Evolutionary conservation across 768 basidiomycete genomes (phyloP).

Genomic region (Cystobasidium onofrii): DNA sequence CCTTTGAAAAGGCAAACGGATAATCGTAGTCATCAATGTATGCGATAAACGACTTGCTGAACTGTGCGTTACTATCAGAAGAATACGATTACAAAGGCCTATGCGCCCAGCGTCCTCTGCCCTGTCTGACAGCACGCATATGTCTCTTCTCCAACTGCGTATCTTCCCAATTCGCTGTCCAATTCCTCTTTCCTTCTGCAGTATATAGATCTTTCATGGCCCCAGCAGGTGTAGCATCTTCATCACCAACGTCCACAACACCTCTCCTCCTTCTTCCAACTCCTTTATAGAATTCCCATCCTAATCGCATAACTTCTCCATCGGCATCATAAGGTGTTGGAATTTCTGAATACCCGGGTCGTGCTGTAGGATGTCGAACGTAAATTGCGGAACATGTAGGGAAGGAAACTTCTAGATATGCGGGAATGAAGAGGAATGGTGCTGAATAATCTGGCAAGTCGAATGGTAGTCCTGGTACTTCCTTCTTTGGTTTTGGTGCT

Average conservation of each 20-base stretch:
- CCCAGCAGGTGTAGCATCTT: neutral
- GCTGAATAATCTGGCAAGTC: constrained; percentile 75
- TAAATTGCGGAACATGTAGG: constrained; percentile 82
- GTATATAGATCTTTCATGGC: neutral
- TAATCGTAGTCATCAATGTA: too few relatives aligned
- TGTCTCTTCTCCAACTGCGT: constrained; percentile 10
- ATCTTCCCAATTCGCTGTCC: constrained; percentile 20
- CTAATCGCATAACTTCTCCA: constrained; percentile 78
- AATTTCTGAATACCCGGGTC: constrained; percentile 91
- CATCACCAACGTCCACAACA: constrained; percentile 16
- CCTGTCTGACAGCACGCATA: constrained; percentile 8
- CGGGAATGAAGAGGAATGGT: constrained; percentile 87
- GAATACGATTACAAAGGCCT: constrained; percentile 13
- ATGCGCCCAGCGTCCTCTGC: constrained; percentile 8
- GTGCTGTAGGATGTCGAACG: constrained; percentile 89
- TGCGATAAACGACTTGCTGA: neutral
- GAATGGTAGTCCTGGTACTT: constrained; percentile 53
- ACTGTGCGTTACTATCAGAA: neutral
- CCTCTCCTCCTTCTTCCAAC: constrained; percentile 20
- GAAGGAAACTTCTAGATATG: constrained; percentile 79
- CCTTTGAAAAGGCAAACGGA: too few relatives aligned
- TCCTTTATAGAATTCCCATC: constrained; percentile 56
- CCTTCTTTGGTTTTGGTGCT: neutral
- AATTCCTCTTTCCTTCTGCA: constrained; percentile 14
- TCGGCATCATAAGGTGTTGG: constrained; percentile 94